A percentile compares a stretch with the other conserved stretches of the same genome.
These are phyloP conservation scores for Hypoxylon fuscum DNA, from an alignment of 495 filamentous ascomycete species.

Conservation along the genomic window DNA sequence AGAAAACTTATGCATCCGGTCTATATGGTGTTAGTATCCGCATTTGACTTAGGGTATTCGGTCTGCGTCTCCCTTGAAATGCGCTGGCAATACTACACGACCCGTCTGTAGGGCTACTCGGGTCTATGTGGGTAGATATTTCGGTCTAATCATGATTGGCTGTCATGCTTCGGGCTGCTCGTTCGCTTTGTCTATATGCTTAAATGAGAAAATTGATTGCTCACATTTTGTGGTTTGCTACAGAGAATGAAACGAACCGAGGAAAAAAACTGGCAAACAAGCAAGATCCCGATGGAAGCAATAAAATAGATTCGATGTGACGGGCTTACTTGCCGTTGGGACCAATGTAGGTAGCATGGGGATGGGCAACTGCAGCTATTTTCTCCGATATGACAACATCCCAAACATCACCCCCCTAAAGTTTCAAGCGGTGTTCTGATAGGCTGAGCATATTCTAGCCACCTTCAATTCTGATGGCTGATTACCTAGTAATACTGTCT, in stretches of 20 bases:
- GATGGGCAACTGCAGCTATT: conserved; percentile 32
- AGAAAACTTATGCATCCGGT: not conserved
- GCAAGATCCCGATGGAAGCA: conserved; percentile 20
- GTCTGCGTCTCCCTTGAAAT: too few relatives aligned
- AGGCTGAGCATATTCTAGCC: too few relatives aligned
- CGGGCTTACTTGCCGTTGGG: conserved; percentile 5
- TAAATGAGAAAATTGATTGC: not conserved
- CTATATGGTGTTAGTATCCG: too few relatives aligned
- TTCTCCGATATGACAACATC: conserved; percentile 39
- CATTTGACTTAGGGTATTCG: too few relatives aligned
- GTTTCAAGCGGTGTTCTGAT: not conserved
- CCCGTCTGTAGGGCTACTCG: too few relatives aligned
- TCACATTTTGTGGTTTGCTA: conserved; percentile 27
- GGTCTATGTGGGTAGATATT: too few relatives aligned
- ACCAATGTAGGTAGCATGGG: conserved; percentile 4
- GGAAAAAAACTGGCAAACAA: conserved; percentile 18
- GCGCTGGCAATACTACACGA: too few relatives aligned
- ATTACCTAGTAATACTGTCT: too few relatives aligned
- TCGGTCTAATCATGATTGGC: not conserved
- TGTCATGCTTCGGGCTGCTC: not conserved
- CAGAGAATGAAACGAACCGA: conserved; percentile 12
- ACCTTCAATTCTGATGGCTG: too few relatives aligned
- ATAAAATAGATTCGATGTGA: conserved; percentile 14
- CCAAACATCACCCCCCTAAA: conserved; percentile 17
- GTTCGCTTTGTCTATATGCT: not conserved